phyloP scores from a whole-genome alignment of 192 early-diverging fungal genomes.

The Anaeromyces robustus region DNA sequence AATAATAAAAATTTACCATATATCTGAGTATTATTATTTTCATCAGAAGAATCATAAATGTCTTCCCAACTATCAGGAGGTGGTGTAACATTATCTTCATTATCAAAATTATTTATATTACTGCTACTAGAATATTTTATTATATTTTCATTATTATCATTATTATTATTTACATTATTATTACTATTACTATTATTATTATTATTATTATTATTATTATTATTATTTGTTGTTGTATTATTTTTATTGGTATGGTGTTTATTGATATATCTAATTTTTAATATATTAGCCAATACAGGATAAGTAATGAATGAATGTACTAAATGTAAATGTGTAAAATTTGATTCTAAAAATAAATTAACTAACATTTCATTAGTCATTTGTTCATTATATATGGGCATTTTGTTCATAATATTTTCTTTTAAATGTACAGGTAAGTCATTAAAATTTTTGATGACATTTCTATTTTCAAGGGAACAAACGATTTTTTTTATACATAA shows the following conservation, averaged over 20 bases:
- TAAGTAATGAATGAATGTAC: background rate
- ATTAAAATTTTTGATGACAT: background rate
- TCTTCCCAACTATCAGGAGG: background rate
- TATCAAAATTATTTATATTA: background rate
- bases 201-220: background rate
- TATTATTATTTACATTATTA: background rate
- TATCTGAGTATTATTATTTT: background rate
- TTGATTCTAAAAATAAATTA: background rate
- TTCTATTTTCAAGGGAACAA: background rate
- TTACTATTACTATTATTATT: background rate
- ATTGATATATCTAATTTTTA: background rate
- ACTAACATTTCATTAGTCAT: background rate
- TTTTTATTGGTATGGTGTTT: background rate
- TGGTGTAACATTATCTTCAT: background rate
- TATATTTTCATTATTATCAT: too few relatives aligned
- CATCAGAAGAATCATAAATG: background rate
- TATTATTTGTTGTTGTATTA: background rate
- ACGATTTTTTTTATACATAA: background rate
- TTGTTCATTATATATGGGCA: background rate
- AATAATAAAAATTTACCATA: background rate
- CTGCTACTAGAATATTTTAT: too few relatives aligned
- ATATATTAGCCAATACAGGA: background rate
- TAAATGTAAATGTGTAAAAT: background rate
- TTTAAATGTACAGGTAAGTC: background rate
- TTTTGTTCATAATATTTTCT: background rate